phyloP scores from a whole-genome alignment of 371 early-diverging fungal genomes.

The Coemansia sp. region DNA sequence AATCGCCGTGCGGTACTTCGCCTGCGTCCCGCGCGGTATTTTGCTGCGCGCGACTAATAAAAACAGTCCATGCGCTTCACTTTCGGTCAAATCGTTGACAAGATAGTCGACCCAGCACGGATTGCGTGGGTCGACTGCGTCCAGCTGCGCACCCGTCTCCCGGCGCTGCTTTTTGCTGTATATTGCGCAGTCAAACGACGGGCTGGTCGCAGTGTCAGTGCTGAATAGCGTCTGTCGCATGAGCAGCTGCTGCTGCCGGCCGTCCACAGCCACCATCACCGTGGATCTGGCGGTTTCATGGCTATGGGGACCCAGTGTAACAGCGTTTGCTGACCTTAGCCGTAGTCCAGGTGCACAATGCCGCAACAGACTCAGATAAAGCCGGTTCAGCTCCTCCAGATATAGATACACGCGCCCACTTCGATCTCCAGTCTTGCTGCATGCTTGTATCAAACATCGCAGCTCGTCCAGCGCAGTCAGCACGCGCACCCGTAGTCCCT shows the following conservation, averaged over 20 bases:
- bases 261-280: constrained; percentile 6
- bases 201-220: constrained; percentile 1
- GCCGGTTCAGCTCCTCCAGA: constrained; percentile 23
- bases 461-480: constrained; percentile 25
- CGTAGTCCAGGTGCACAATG: constrained; percentile 6
- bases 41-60: constrained; percentile 26
- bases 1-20: constrained; percentile 18
- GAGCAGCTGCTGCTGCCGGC: constrained; percentile 10
- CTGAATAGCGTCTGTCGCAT: not conserved
- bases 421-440: constrained; percentile 4
- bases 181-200: constrained; percentile 12
- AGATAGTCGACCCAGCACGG: constrained; percentile 44
- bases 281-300: not conserved
- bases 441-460: constrained; percentile 13
- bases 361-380: constrained; percentile 12
- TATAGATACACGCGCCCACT: constrained; percentile 26
- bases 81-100: constrained; percentile 20
- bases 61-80: constrained; percentile 26
- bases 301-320: constrained; percentile 4
- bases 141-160: not conserved
- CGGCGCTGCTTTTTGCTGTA: constrained; percentile 3
- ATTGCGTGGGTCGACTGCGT: constrained; percentile 19
- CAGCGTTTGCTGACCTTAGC: constrained; percentile 21
- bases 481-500: constrained; percentile 33
- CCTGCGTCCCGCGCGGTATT: constrained; percentile 9